Percentiles rank a stretch among this genome's conserved stretches.
Conservation (phyloP, 768 basidiomycete genomes). For the Mycena metata region DNA sequence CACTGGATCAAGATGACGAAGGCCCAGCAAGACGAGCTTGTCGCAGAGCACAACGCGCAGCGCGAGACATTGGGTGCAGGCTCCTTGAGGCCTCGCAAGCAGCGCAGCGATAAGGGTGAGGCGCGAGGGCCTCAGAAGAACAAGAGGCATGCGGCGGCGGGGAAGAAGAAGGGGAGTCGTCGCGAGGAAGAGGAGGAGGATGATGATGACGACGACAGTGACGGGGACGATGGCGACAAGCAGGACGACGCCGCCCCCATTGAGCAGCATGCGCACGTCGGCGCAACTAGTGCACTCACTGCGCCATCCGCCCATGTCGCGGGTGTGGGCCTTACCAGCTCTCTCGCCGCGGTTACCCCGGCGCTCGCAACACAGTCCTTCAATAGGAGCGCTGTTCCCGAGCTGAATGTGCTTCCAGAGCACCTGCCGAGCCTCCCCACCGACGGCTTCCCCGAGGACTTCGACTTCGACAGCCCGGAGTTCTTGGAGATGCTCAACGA, state of each 20-base stretch:
- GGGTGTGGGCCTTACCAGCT: too few relatives aligned
- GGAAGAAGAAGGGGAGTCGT: neutral
- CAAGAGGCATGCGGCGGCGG: neutral
- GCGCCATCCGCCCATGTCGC: too few relatives aligned
- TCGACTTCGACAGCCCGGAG: too few relatives aligned
- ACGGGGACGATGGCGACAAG: neutral
- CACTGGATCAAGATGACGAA: constrained; percentile 1
- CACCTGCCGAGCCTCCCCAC: too few relatives aligned
- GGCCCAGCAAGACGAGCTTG: neutral
- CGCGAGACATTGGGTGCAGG: neutral
- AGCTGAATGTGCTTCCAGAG: too few relatives aligned
- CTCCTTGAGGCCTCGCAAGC: neutral
- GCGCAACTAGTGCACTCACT: too few relatives aligned
- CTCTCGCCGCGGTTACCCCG: too few relatives aligned
- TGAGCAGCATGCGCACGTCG: too few relatives aligned
- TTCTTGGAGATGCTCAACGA: too few relatives aligned
- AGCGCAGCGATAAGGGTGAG: neutral
- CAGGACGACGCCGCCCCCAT: neutral
- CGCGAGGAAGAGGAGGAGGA: neutral
- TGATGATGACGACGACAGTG: neutral
- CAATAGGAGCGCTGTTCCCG: too few relatives aligned
- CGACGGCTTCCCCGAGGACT: too few relatives aligned
- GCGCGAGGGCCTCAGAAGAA: neutral
- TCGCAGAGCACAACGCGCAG: neutral
- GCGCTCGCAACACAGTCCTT: too few relatives aligned